phyloP scores from a whole-genome alignment of 495 filamentous ascomycete species.

The Aspergillus mulundensis region DNA sequence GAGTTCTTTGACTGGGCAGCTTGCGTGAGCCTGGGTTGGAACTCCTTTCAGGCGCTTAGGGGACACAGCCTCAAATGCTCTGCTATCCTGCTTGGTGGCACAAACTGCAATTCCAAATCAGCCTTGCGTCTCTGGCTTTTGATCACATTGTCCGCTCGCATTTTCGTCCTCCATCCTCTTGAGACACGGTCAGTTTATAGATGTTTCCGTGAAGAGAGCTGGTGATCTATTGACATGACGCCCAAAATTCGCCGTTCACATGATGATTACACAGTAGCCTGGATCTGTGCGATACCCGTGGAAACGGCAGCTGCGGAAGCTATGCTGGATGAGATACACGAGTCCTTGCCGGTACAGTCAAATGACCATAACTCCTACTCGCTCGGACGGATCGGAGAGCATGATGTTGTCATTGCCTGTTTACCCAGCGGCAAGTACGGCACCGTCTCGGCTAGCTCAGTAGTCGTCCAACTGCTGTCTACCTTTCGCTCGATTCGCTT shows the following conservation, averaged over 20 bases:
- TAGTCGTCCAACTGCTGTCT: not conserved
- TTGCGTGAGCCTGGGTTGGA: not conserved
- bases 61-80: too few species aligned
- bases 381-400: constrained; percentile 29
- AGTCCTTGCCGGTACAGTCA: not conserved
- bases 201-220: too few species aligned
- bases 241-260: too few species aligned
- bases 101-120: too few species aligned
- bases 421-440: not conserved
- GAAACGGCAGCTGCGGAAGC: constrained; percentile 29
- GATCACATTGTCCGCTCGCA: too few species aligned
- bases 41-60: too few species aligned
- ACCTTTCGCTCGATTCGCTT: constrained; percentile 1
- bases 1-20: not conserved
- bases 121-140: too few species aligned
- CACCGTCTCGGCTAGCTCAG: not conserved
- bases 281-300: constrained; percentile 31
- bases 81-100: too few species aligned
- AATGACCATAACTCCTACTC: constrained; percentile 25
- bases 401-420: constrained; percentile 25
- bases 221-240: too few species aligned
- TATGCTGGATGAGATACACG: constrained; percentile 30
- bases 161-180: too few species aligned
- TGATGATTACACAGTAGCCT: constrained; percentile 27
- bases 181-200: too few species aligned